Percentiles rank a stretch among this genome's conserved stretches.
These are phyloP conservation scores for Actinomucor elegans DNA, from an alignment of 371 early-diverging fungal species.

Conservation along the genomic window DNA sequence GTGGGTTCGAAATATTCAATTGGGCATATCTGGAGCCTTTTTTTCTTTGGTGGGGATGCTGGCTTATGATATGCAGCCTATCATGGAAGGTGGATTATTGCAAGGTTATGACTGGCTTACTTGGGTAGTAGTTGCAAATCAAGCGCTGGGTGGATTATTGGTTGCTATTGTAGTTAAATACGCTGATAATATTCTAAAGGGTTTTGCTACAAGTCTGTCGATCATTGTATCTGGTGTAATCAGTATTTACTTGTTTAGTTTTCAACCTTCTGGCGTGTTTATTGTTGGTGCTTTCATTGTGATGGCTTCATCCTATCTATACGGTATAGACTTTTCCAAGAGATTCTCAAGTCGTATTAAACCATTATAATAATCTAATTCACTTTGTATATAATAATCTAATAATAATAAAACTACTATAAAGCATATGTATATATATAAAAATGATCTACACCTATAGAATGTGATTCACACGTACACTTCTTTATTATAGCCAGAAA, in stretches of 20 bases:
- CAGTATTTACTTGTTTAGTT: constrained; percentile 74
- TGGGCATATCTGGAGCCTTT: constrained; percentile 61
- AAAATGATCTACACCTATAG: too few species aligned
- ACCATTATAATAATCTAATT: constrained; percentile 19
- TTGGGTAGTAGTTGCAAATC: constrained; percentile 72
- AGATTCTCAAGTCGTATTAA: constrained; percentile 17
- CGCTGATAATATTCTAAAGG: constrained; percentile 89
- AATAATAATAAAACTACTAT: neutral
- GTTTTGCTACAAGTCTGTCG: constrained; percentile 86
- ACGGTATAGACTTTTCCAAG: constrained; percentile 42
- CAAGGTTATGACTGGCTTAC: constrained; percentile 76
- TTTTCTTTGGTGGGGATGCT: constrained; percentile 67
- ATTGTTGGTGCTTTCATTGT: constrained; percentile 69
- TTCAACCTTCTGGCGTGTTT: constrained; percentile 68
- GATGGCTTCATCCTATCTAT: constrained; percentile 62
- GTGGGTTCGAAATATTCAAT: constrained; percentile 82
- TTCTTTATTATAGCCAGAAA: too few species aligned
- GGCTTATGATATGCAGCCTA: constrained; percentile 59
- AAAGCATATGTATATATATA: too few species aligned
- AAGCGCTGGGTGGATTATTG: constrained; percentile 83
- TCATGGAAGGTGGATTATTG: constrained; percentile 70
- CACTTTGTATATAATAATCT: neutral
- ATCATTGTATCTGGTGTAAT: constrained; percentile 79
- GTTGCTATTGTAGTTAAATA: constrained; percentile 88
- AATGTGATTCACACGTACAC: too few species aligned